A percentile compares a stretch with the other conserved stretches of the same genome.
Conservation (phyloP, 306 rosid species). For the Cicer cuneatum region DNA sequence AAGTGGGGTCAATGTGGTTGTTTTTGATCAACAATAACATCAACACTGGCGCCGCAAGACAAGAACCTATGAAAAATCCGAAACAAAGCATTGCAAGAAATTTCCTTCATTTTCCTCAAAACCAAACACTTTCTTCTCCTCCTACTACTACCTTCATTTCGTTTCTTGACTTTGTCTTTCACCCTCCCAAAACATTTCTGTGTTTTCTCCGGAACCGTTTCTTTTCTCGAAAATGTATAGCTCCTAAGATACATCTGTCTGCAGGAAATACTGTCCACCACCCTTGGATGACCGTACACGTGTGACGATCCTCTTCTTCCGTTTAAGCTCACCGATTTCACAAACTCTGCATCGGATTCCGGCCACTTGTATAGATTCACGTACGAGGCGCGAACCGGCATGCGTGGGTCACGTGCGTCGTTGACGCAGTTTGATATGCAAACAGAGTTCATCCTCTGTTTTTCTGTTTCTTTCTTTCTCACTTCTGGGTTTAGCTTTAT, state of each 20-base stretch:
- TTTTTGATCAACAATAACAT: conserved; percentile 58
- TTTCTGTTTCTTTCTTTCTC: not conserved
- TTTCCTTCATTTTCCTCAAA: conserved; percentile 68
- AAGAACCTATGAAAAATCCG: conserved; percentile 67
- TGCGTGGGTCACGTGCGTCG: conserved; percentile 70
- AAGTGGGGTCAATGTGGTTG: not conserved
- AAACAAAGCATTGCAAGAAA: conserved; percentile 59
- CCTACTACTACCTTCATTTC: conserved; percentile 20
- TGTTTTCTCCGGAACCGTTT: conserved; percentile 68
- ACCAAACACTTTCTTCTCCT: conserved; percentile 62
- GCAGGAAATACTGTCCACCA: conserved; percentile 88
- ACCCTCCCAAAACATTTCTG: conserved; percentile 74
- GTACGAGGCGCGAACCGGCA: conserved; percentile 75
- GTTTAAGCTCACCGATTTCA: conserved; percentile 56
- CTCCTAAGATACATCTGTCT: conserved; percentile 87
- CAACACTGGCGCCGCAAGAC: conserved; percentile 74
- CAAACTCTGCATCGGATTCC: conserved; percentile 86
- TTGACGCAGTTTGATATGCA: conserved; percentile 75
- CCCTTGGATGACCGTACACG: conserved; percentile 57
- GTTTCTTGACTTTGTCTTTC: conserved; percentile 55
- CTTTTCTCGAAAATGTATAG: conserved; percentile 81
- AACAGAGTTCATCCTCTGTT: conserved; percentile 51
- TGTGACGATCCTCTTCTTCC: conserved; percentile 43
- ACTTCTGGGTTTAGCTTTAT: not conserved
- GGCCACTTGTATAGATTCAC: conserved; percentile 87